A percentile compares a stretch with the other conserved stretches of the same genome.
Conservation (phyloP, 2,329 filamentous ascomycete species). For the Aureobasidium sp. region DNA sequence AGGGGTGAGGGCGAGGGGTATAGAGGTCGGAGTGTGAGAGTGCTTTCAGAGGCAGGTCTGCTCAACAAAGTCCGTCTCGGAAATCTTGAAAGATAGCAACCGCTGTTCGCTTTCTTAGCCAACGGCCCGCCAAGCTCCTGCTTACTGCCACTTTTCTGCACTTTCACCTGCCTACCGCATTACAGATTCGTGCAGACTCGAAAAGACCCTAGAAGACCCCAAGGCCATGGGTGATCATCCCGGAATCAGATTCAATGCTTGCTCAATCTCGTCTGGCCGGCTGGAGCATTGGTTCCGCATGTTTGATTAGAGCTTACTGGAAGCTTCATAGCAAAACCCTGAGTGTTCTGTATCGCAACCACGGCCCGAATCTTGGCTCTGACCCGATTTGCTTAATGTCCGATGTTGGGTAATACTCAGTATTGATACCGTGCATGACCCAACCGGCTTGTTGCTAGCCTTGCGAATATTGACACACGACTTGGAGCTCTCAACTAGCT, state of each 20-base stretch:
- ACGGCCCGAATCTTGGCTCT: slow-evolving; percentile 10
- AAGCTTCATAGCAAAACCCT: neutral
- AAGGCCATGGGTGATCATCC: neutral
- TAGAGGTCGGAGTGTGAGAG: neutral
- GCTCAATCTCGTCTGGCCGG: neutral
- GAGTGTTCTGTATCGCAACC: neutral
- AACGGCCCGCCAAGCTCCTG: neutral
- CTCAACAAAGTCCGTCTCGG: slow-evolving; percentile 1
- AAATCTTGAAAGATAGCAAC: neutral
- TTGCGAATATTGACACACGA: neutral
- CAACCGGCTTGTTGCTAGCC: neutral
- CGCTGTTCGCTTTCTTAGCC: neutral
- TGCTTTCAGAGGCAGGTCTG: neutral
- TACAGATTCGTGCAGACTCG: neutral
- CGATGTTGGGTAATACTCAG: neutral
- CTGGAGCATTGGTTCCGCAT: neutral
- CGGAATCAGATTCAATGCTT: neutral
- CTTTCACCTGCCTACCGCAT: neutral
- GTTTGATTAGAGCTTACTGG: neutral
- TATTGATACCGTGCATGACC: neutral
- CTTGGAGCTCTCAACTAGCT: neutral
- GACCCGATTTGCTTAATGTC: slow-evolving; percentile 7
- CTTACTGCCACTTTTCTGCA: neutral
- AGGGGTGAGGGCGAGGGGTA: slow-evolving; percentile 3
- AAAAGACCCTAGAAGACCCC: too few species aligned